These are phyloP conservation scores for Colletotrichum spaethianum DNA, from an alignment of 2,329 filamentous ascomycete species.

Conservation along the genomic window DNA sequence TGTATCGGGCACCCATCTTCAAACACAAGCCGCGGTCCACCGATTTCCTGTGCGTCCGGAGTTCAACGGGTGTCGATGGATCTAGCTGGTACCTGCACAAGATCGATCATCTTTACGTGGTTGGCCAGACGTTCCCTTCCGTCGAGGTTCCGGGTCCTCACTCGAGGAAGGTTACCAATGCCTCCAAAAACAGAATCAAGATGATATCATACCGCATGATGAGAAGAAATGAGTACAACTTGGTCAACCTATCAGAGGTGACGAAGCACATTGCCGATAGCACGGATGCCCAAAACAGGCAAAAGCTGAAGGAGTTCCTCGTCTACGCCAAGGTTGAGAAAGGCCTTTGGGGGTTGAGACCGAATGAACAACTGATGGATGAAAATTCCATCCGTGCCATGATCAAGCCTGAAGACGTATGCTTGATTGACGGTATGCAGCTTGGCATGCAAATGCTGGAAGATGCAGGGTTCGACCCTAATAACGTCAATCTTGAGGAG, in stretches of 20 bases:
- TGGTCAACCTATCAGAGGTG: slow-evolving; percentile 84
- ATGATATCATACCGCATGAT: slow-evolving; percentile 95
- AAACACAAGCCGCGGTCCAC: slow-evolving; percentile 82
- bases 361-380: slow-evolving; percentile 82
- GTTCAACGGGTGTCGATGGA: slow-evolving; percentile 83
- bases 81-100: slow-evolving; percentile 87
- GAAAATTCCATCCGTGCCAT: slow-evolving; percentile 85
- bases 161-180: slow-evolving; percentile 94
- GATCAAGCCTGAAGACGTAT: slow-evolving; percentile 97
- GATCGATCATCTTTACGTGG: slow-evolving; percentile 91
- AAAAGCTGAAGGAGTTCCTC: slow-evolving; percentile 97
- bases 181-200: slow-evolving; percentile 96
- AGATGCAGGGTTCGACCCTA: slow-evolving; percentile 87
- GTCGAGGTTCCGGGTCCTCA: slow-evolving; percentile 94
- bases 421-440: slow-evolving; percentile 95
- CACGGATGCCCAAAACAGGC: slow-evolving; percentile 94
- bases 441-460: slow-evolving; percentile 91
- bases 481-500: slow-evolving; percentile 73
- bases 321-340: slow-evolving; percentile 90
- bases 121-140: slow-evolving; percentile 93
- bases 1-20: slow-evolving; percentile 96
- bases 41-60: slow-evolving; percentile 91
- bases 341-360: slow-evolving; percentile 83
- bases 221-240: slow-evolving; percentile 78
- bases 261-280: slow-evolving; percentile 94